Evolutionary conservation across 2,329 filamentous ascomycete genomes (phyloP), one percentile per base, ranked within the genome.

Genomic region (Beauveria caledonica): DNA sequence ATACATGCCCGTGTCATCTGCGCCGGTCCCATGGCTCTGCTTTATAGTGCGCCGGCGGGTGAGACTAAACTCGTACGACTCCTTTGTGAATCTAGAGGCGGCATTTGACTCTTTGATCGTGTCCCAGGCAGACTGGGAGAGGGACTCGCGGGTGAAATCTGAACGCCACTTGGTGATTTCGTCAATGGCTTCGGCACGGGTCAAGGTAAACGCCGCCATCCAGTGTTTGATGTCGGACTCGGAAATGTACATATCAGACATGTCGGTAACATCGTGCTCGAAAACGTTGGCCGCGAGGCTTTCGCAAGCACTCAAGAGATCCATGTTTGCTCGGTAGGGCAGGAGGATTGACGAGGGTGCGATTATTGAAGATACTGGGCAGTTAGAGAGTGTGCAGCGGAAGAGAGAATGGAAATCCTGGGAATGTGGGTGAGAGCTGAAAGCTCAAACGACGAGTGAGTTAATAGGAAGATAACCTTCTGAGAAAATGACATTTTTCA

Each of bases 51-150:
- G 27, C 11, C 39, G 15, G 8, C 33, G 46, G 39, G 48, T 19
- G 17, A 62, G 25, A 23, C 52, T 60, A 39, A 60, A 63, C 17
- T 64, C 63, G 19, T 64, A 64, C 1, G 57, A 44, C 21, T 64
- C 60, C 45, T 64, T 63, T 21, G 53, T 58, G 50, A 62, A 62
- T 9, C 58, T 60, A 0, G 36, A 23, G 29, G 45, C 45, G 21
- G 45, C 46, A 17, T 60, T 49, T 17, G 62, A 36, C 8, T 56
- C 45, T 29, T 50, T 50, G 39, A 63, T 27, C 19, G 56, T 21
- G 6, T 65, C 55, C 62, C 60, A 63, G 1, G 53, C 60, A 3
- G 23, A 9, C n/a, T 50, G 49, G 6, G 62, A 53, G 3, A 64
- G 40, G 1, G 40, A 23, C 1, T 42, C n/a, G 11, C 59, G 62